Percentiles rank a stretch among this genome's conserved stretches.
phyloP scores from a whole-genome alignment of 73 alveolate species.

The Paramecium biaurelia region DNA sequence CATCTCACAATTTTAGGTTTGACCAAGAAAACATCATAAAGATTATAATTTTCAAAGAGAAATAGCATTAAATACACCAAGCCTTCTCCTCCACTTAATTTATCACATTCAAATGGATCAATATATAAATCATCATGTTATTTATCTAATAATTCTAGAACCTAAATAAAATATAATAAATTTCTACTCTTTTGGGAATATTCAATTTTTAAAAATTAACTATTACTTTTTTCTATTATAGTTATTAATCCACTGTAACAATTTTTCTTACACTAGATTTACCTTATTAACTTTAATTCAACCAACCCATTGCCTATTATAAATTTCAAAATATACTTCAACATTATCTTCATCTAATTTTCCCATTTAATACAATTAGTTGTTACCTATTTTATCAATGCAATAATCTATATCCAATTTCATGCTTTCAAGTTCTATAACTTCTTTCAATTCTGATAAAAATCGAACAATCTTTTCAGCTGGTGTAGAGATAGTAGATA shows the following conservation, averaged over 20 bases:
- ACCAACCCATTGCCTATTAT: background rate
- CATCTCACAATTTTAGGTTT: conserved; percentile 18
- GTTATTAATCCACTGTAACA: background rate
- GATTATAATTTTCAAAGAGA: conserved; percentile 20
- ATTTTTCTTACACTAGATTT: background rate
- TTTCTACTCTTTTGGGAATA: background rate
- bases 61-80: background rate
- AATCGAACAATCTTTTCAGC: conserved; percentile 55
- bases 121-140: conserved; percentile 47
- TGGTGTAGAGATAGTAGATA: conserved; percentile 50
- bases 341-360: background rate
- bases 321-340: background rate
- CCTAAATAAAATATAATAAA: background rate
- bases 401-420: conserved; percentile 59
- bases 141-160: background rate
- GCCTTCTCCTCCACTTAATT: conserved; percentile 14
- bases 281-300: background rate
- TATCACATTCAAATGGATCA: conserved; percentile 61
- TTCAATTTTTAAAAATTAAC: background rate
- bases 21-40: conserved; percentile 47
- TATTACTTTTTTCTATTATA: background rate
- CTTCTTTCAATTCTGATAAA: conserved; percentile 58
- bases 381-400: conserved; percentile 28
- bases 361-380: conserved; percentile 54
- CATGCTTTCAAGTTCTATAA: conserved; percentile 16